Percentiles rank a stretch among this genome's conserved stretches.
Evolutionary conservation across 2,329 filamentous ascomycete species (phyloP).

Genomic region (Pseudonectria foliicola): DNA sequence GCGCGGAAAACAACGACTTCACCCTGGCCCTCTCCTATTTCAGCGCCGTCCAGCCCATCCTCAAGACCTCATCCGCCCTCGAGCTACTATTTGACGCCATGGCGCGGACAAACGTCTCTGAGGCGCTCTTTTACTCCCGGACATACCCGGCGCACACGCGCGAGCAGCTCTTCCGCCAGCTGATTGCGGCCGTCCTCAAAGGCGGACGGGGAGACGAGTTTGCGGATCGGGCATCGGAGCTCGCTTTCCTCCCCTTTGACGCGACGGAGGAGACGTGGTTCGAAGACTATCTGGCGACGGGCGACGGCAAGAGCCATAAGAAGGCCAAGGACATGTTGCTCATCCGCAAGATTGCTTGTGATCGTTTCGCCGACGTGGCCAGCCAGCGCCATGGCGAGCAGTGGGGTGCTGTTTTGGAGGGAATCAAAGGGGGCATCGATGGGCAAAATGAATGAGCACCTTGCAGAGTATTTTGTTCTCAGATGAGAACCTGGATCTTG

Average conservation of each 20-base stretch:
- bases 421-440: constrained; percentile 39
- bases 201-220: constrained; percentile 29
- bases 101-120: constrained; percentile 57
- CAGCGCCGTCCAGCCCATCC: constrained; percentile 63
- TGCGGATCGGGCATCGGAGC: constrained; percentile 56
- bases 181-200: constrained; percentile 54
- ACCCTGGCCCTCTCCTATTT: constrained; percentile 70
- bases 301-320: constrained; percentile 56
- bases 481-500: no score
- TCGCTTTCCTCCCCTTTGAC: constrained; percentile 68
- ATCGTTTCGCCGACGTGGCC: constrained; percentile 44
- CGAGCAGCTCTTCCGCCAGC: constrained; percentile 57
- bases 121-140: constrained; percentile 68
- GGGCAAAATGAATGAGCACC: constrained; percentile 22
- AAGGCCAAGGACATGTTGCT: constrained; percentile 66
- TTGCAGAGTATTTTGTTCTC: neutral
- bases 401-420: constrained; percentile 45
- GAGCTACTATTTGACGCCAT: constrained; percentile 64
- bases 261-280: constrained; percentile 67
- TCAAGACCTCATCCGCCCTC: constrained; percentile 57
- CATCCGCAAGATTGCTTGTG: constrained; percentile 64
- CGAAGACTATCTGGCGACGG: constrained; percentile 57
- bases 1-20: constrained; percentile 52
- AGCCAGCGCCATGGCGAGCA: constrained; percentile 37
- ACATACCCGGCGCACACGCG: constrained; percentile 55